These are phyloP conservation scores for Saccharum officinarum DNA, from an alignment of 176 grass and related monocot genomes.

Conservation along the genomic window DNA sequence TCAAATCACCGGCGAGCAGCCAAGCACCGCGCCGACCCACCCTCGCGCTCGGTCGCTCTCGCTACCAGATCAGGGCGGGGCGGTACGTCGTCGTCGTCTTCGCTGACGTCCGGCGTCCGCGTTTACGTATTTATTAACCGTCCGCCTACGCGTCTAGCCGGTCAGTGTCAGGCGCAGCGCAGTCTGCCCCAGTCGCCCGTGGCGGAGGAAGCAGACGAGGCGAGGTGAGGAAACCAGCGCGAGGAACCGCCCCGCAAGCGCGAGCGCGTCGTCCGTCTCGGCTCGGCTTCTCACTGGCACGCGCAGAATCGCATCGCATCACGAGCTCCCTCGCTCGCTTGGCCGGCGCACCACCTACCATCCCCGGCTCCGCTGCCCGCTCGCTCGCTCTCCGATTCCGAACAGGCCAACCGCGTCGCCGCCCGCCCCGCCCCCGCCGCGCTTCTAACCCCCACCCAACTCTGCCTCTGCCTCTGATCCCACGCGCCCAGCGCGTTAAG, in stretches of 20 bases:
- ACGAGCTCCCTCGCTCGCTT: slow-evolving; percentile 12
- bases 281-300: neutral
- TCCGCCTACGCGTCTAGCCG: neutral
- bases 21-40: neutral
- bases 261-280: neutral
- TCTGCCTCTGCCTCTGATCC: neutral
- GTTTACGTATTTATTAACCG: neutral
- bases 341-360: neutral
- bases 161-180: neutral
- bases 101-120: neutral
- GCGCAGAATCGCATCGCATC: neutral
- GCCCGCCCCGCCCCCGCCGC: neutral
- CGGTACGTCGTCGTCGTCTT: neutral
- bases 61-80: neutral
- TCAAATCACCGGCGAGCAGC: neutral
- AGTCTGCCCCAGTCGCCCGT: neutral
- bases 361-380: neutral
- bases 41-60: neutral
- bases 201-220: neutral
- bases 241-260: neutral
- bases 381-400: neutral
- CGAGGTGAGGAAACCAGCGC: neutral
- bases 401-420: slow-evolving; percentile 11
- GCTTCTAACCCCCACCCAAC: slow-evolving; percentile 46
- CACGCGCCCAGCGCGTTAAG: neutral